Conservation (phyloP, 2,329 filamentous ascomycete species). For the Alternaria ethzedia region DNA sequence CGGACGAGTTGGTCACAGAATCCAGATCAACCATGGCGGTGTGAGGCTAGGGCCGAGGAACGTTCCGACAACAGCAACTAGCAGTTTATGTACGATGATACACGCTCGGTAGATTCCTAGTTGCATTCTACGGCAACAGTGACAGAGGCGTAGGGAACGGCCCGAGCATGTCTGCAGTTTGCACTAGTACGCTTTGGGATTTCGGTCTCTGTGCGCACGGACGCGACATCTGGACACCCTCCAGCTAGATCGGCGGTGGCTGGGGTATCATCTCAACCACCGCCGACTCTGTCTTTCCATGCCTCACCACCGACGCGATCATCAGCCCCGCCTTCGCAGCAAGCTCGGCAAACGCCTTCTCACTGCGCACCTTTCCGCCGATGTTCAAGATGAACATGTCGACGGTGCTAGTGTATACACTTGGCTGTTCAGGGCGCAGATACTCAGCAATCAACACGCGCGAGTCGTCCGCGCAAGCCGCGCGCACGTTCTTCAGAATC, state of each 20-base stretch:
- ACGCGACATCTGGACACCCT: neutral
- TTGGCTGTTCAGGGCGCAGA: constrained; percentile 2
- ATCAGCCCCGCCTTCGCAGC: constrained; percentile 9
- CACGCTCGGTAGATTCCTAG: neutral
- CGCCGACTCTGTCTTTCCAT: constrained; percentile 8
- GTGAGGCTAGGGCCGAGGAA: neutral
- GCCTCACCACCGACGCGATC: constrained; percentile 5
- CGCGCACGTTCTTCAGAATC: constrained; percentile 7
- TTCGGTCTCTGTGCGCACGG: neutral
- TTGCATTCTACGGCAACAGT: neutral
- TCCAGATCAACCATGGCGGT: neutral
- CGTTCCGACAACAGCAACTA: neutral
- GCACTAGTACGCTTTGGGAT: neutral
- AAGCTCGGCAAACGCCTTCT: constrained; percentile 7
- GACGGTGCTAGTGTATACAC: constrained; percentile 5
- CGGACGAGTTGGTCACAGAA: neutral
- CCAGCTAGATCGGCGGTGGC: neutral
- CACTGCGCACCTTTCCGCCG: constrained; percentile 11
- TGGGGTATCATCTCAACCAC: constrained; percentile 8
- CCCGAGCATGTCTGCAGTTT: neutral
- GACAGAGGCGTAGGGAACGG: neutral
- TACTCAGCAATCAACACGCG: constrained; percentile 11
- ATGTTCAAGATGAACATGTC: constrained; percentile 14
- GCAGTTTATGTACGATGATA: neutral
- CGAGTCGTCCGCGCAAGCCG: constrained; percentile 7